Evolutionary conservation across 2,329 filamentous ascomycete genomes (phyloP).

Genomic region (Fusarium cicatricum): DNA sequence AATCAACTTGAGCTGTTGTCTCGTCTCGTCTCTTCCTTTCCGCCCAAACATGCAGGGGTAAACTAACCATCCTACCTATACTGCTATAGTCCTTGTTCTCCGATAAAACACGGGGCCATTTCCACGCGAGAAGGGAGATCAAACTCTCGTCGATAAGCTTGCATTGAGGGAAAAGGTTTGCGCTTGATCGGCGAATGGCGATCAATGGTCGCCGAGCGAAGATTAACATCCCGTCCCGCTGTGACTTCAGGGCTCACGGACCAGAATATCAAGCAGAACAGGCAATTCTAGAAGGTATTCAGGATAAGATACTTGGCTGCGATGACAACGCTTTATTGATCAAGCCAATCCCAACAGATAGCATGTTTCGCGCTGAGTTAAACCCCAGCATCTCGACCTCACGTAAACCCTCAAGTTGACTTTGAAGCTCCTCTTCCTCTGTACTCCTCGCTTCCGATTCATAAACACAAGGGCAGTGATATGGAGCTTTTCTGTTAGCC

Average conservation of each 20-base stretch:
- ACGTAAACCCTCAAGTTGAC: no score
- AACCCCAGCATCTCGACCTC: no score
- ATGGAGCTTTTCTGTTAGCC: background rate
- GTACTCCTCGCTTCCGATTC: no score
- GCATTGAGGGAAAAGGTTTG: constrained; percentile 6
- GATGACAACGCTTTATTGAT: no score
- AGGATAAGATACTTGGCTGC: no score
- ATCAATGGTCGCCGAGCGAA: constrained; percentile 9
- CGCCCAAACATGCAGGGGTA: constrained; percentile 3
- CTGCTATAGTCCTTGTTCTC: constrained; percentile 13
- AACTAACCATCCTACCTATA: background rate
- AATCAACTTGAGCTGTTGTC: background rate
- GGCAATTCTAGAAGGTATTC: background rate
- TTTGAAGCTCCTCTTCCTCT: background rate
- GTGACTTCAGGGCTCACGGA: background rate
- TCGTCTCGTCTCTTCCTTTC: constrained; percentile 8
- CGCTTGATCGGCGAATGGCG: constrained; percentile 24
- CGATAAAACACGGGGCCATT: constrained; percentile 7
- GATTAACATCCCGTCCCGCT: constrained; percentile 8
- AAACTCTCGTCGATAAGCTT: background rate
- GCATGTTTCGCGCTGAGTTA: no score
- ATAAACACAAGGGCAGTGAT: no score
- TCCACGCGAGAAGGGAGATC: constrained; percentile 11
- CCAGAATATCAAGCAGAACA: background rate
- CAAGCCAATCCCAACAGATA: no score